A percentile compares a stretch with the other conserved stretches of the same genome.
phyloP scores from a whole-genome alignment of 1,139 yeast genomes.

The Kodamaea sp. region DNA sequence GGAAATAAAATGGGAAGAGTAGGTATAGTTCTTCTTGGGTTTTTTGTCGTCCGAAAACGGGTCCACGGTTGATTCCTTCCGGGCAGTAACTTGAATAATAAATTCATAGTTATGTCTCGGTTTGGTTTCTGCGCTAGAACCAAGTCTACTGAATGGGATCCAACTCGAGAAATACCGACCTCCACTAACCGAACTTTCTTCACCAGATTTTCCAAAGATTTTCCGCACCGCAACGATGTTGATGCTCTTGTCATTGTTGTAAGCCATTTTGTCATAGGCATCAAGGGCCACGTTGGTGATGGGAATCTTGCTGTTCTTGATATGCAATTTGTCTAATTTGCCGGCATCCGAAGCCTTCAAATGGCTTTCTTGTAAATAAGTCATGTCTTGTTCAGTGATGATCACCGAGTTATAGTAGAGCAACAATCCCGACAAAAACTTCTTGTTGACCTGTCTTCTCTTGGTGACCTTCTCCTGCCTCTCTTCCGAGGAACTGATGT shows the following conservation, averaged over 20 bases:
- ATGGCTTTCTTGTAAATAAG: conserved; percentile 51
- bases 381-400: conserved; percentile 58
- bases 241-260: conserved; percentile 57
- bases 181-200: not conserved
- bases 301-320: conserved; percentile 2
- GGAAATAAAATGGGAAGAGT: conserved; percentile 47
- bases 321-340: conserved; percentile 40
- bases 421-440: conserved; percentile 60
- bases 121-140: conserved; percentile 18
- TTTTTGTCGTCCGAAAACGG: not conserved
- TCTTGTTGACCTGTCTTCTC: conserved; percentile 61
- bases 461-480: conserved; percentile 76
- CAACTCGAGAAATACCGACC: too few species aligned
- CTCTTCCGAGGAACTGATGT: conserved; percentile 65
- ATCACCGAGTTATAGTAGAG: conserved; percentile 76
- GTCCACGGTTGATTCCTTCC: conserved; percentile 14
- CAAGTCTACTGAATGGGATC: conserved; percentile 24
- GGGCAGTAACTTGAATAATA: conserved; percentile 38
- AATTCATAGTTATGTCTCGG: conserved; percentile 44
- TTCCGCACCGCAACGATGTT: conserved; percentile 67
- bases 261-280: conserved; percentile 40
- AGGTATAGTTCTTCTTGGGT: conserved; percentile 7
- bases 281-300: conserved; percentile 17
- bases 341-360: conserved; percentile 55
- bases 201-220: conserved; percentile 8